Evolutionary conservation across 2,329 filamentous ascomycete genomes (phyloP).

Genomic region (Microdochium bolleyi): DNA sequence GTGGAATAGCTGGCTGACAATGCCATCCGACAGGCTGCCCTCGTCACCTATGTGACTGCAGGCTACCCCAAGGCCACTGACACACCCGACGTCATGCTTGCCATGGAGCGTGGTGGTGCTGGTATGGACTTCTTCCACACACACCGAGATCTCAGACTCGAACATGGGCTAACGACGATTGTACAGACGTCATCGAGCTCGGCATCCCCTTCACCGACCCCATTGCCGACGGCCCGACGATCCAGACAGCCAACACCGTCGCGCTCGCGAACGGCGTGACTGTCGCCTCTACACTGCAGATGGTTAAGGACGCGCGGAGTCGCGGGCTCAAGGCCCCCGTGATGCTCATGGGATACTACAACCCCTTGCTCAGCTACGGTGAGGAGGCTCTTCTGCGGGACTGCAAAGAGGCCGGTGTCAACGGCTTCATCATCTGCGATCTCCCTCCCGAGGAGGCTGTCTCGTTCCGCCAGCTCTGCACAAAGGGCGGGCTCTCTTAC

Average conservation of each 20-base stretch:
- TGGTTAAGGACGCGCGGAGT: constrained; percentile 73
- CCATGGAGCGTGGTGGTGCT: constrained; percentile 86
- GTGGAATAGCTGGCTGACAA: constrained; percentile 1
- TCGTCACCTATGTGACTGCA: constrained; percentile 94
- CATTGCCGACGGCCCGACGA: constrained; percentile 94
- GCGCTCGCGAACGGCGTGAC: constrained; percentile 86
- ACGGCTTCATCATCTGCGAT: constrained; percentile 96
- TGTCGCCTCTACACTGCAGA: constrained; percentile 68
- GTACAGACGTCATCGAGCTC: constrained; percentile 82
- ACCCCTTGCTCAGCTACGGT: constrained; percentile 88
- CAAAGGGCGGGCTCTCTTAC: constrained; percentile 76
- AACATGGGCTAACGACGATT: not conserved
- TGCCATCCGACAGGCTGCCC: constrained; percentile 52
- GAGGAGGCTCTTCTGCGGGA: constrained; percentile 84
- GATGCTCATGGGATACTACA: constrained; percentile 98
- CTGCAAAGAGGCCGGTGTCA: constrained; percentile 76
- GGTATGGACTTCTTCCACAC: constrained; percentile 43
- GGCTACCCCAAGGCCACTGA: constrained; percentile 80
- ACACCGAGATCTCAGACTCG: not conserved
- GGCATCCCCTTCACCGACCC: constrained; percentile 96
- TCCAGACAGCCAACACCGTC: constrained; percentile 89
- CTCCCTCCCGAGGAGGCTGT: constrained; percentile 93
- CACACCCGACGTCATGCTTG: constrained; percentile 77
- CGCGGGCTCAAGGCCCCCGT: constrained; percentile 75
- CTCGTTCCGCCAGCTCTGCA: constrained; percentile 80